Conservation (phyloP, 2,329 filamentous ascomycete species). For the Trichophyton mentagrophytes region DNA sequence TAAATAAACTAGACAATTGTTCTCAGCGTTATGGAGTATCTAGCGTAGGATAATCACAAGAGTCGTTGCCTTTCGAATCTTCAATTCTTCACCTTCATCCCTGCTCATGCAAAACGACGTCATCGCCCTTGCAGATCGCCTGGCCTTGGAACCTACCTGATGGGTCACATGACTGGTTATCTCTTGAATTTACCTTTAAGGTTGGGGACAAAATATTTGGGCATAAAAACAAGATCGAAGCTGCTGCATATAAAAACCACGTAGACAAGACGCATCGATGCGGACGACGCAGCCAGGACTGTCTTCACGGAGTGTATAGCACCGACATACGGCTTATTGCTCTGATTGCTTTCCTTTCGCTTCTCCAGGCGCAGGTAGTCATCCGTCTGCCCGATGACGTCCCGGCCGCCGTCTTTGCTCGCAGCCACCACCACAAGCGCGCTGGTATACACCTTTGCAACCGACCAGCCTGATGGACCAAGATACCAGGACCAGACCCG, state of each 20-base stretch:
- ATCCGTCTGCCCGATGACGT: conserved; percentile 8
- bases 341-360: not conserved
- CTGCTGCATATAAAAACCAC: not conserved
- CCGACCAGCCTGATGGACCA: conserved; percentile 14
- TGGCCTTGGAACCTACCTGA: not conserved
- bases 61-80: too few species aligned
- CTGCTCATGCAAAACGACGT: not conserved
- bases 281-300: not conserved
- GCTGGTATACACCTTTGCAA: conserved; percentile 1
- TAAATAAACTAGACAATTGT: not conserved
- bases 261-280: not conserved
- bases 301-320: not conserved
- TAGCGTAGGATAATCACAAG: not conserved
- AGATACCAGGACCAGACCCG: conserved; percentile 23
- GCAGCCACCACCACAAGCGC: conserved; percentile 15
- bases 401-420: conserved; percentile 8
- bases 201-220: not conserved
- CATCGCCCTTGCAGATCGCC: not conserved
- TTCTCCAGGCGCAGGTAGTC: not conserved
- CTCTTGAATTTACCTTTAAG: not conserved
- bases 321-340: not conserved
- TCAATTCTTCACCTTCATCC: too few species aligned
- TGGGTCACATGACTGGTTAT: not conserved
- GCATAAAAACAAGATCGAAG: not conserved
- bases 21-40: not conserved